A percentile compares a stretch with the other conserved stretches of the same genome.
Conservation (phyloP, 371 early-diverging fungal species). For the Haplosporangium sp. region DNA sequence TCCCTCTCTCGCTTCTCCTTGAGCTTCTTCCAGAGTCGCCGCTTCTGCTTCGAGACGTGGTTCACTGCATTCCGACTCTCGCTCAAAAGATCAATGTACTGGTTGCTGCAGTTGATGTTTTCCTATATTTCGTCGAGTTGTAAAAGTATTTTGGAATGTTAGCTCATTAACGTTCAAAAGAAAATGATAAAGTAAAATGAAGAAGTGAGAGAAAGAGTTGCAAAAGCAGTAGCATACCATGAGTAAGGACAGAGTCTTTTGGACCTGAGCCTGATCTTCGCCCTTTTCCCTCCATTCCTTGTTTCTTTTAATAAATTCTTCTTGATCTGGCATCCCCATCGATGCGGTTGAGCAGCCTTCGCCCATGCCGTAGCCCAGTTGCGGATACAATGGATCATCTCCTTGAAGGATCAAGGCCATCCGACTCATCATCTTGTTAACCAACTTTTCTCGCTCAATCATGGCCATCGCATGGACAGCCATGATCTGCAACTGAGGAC, state of each 20-base stretch:
- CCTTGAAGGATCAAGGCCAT: constrained; percentile 52
- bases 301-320: constrained; percentile 28
- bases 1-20: constrained; percentile 48
- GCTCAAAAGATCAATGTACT: constrained; percentile 49
- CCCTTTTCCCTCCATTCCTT: constrained; percentile 47
- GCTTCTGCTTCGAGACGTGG: constrained; percentile 45
- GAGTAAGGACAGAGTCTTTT: constrained; percentile 41
- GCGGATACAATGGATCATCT: constrained; percentile 48
- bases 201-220: too few species aligned
- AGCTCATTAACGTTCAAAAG: too few species aligned
- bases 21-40: constrained; percentile 42
- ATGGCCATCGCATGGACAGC: constrained; percentile 56
- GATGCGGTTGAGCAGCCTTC: constrained; percentile 46
- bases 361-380: constrained; percentile 49
- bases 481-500: constrained; percentile 54
- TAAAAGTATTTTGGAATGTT: neutral
- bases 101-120: constrained; percentile 52
- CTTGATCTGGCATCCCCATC: constrained; percentile 49
- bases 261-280: constrained; percentile 44
- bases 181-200: too few species aligned
- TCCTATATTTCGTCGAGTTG: constrained; percentile 22
- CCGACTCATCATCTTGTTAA: constrained; percentile 55
- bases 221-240: constrained; percentile 28
- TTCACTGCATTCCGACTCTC: constrained; percentile 49
- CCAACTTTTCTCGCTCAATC: constrained; percentile 53